Evolutionary conservation across 257 asterid species (phyloP), one percentile per base, ranked within the genome.

Genomic region (Nicotiana tabacum): DNA sequence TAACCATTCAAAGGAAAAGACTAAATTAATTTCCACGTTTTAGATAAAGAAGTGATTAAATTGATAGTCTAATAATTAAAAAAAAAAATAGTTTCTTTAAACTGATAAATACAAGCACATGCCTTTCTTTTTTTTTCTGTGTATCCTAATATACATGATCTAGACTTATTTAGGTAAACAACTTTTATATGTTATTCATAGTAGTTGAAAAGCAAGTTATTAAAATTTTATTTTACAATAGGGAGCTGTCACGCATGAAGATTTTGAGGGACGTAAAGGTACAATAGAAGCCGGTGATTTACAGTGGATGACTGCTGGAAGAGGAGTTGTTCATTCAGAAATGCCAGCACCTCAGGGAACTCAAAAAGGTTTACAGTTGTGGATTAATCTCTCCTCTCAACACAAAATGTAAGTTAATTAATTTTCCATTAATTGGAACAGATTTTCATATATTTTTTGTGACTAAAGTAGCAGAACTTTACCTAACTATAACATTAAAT

Each of bases 231-330:
- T 67, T 33, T 8, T 67, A 17, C 1, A 29, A 51, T 82, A 95
- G 99, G 99, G 99, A 56, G 90, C 91, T 3, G 85, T 94, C 74
- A 87, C 81, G 35, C 98, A 96, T 39, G 97, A 96, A 83, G 99
- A 96, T 83, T 96, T 94, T 83, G 94, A 87, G 39, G 98, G 99
- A 16, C 97, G 91, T 81, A 92, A 87, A 55, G 97, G 97, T 56
- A 96, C 88, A 37, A 91, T 96, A 11, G 91, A 88, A 85, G 92
- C 91, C 0, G 99, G 99, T 68, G 99, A 94, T 61, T 66, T 96
- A 66, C 99, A 96, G 68, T 96, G 99, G 99, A 93, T 96, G 98
- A 94, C 96, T 67, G 98, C 99, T 4, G 99, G 99, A 39, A 89
- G 92, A 83, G 99, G 99, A 27, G 91, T 96, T 24, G 94, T 94